Conservation (phyloP, 306 rosid genomes). For the Clitoria ternatea region DNA sequence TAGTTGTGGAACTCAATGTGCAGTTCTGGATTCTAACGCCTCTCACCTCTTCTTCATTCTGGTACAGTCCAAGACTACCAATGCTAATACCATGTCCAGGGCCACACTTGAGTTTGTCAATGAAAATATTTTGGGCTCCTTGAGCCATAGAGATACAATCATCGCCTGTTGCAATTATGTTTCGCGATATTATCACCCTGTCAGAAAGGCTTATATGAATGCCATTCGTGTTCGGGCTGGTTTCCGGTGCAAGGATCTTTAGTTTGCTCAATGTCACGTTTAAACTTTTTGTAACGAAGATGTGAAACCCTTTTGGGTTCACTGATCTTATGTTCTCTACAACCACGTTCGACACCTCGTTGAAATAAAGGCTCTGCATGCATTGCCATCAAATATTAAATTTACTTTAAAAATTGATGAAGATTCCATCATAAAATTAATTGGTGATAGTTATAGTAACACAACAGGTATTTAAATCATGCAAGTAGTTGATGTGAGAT, state of each 20-base stretch:
- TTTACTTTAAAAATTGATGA: too few relatives aligned
- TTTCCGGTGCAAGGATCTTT: conserved; percentile 27
- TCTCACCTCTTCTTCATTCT: conserved; percentile 21
- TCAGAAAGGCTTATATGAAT: conserved; percentile 38
- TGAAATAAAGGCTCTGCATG: conserved; percentile 32
- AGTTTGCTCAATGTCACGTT: conserved; percentile 27
- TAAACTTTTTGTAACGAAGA: conserved; percentile 25
- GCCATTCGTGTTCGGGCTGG: conserved; percentile 47
- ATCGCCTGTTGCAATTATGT: conserved; percentile 35
- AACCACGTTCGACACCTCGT: background rate
- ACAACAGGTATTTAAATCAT: too few relatives aligned
- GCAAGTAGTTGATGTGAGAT: too few relatives aligned
- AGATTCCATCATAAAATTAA: too few relatives aligned
- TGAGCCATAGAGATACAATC: conserved; percentile 39
- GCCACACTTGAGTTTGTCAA: conserved; percentile 34
- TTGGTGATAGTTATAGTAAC: too few relatives aligned
- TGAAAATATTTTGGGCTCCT: conserved; percentile 10
- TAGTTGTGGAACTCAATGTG: conserved; percentile 21
- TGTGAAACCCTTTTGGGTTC: conserved; percentile 44
- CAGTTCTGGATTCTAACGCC: conserved; percentile 17
- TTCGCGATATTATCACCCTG: background rate
- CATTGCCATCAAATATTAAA: too few relatives aligned
- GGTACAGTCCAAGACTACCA: conserved; percentile 39
- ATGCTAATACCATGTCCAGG: conserved; percentile 49
- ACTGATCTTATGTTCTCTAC: conserved; percentile 6